Percentiles rank a stretch among this genome's conserved stretches.
Evolutionary conservation across 1,284 basidiomycete species (phyloP).

Genomic region (Veloboletus limbatus): DNA sequence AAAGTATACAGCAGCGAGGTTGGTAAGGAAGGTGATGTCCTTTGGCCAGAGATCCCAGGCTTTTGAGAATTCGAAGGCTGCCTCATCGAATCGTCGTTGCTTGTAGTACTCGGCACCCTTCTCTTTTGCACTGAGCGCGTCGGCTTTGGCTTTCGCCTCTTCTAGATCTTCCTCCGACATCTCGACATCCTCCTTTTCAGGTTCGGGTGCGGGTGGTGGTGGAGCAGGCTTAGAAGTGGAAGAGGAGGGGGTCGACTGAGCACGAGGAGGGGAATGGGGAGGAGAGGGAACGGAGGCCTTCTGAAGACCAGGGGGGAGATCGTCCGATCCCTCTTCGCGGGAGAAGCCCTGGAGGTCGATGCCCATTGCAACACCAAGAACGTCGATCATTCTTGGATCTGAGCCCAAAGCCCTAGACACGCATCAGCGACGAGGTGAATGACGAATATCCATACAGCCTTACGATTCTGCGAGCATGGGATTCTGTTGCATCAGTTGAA

Average conservation of each 20-base stretch:
- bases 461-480: slow-evolving; percentile 57
- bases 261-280: slow-evolving; percentile 40
- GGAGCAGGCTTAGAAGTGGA: slow-evolving; percentile 21
- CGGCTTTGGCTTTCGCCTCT: slow-evolving; percentile 67
- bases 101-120: slow-evolving; percentile 85
- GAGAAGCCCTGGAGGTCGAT: slow-evolving; percentile 89
- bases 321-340: slow-evolving; percentile 82
- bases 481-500: slow-evolving; percentile 62
- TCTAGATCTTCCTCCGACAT: slow-evolving; percentile 60
- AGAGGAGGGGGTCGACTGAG: slow-evolving; percentile 44
- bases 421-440: slow-evolving; percentile 10
- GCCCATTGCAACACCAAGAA: slow-evolving; percentile 91
- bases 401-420: slow-evolving; percentile 47
- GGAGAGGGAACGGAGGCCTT: slow-evolving; percentile 34
- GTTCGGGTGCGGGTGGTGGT: slow-evolving; percentile 36
- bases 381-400: slow-evolving; percentile 93
- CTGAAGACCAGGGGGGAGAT: slow-evolving; percentile 64
- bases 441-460: slow-evolving; percentile 13
- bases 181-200: slow-evolving; percentile 54
- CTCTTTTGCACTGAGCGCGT: slow-evolving; percentile 76
- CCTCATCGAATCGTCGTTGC: slow-evolving; percentile 75
- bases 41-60: slow-evolving; percentile 95
- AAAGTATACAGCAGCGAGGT: slow-evolving; percentile 85
- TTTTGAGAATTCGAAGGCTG: slow-evolving; percentile 71
- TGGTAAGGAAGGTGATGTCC: slow-evolving; percentile 92